Evolutionary conservation across 2,329 filamentous ascomycete species (phyloP), one percentile per base, ranked within the genome.

Genomic region (Chaetomium olivaceum): DNA sequence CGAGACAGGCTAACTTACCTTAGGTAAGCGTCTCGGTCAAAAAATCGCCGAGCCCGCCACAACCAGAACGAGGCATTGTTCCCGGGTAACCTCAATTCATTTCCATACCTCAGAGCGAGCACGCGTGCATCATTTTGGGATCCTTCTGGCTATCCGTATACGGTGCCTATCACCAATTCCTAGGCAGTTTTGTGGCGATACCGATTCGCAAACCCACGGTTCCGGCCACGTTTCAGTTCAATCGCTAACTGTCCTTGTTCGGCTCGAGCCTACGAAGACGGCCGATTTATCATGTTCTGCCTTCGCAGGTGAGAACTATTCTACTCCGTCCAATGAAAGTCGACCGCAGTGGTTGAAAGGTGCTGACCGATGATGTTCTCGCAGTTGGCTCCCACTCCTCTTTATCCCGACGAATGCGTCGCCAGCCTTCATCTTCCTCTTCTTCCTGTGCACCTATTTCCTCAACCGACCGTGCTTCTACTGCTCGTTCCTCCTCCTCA

Each of bases 381-480:
- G 23, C 73, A 94, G 91, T 79, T 94, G 91, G 90, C 86, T 95
- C 60, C 91, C 91, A 33, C 88, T 95, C 72, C 91, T 95, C 76
- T 93, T 95, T 79, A 93, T 95, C 72, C 91, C 91, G 61, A 92
- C 91, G 66, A 93, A 93, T 77, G 90, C 91, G 72, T 93, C 91
- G 65, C 91, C 91, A 29, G 85, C 91, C 74, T 93, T 94, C 81
- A 91, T 95, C 77, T 87, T 94, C 80, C 86, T 92, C 79, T 92
- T 95, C 83, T 90, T 99, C 81, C 85, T 92, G 70, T 92, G 93
- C 78, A 97, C 93, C 70, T 98, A 97, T 83, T 91, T 96, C 80
- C 89, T 99, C 73, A 96, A 97, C 80, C 89, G 94, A 63, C 95
- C 95, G 62, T 99, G 95, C 82, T 90, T 97, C 73, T 99, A 99